phyloP scores from a whole-genome alignment of 2,329 filamentous ascomycete species.

The Colletotrichum salicis region DNA sequence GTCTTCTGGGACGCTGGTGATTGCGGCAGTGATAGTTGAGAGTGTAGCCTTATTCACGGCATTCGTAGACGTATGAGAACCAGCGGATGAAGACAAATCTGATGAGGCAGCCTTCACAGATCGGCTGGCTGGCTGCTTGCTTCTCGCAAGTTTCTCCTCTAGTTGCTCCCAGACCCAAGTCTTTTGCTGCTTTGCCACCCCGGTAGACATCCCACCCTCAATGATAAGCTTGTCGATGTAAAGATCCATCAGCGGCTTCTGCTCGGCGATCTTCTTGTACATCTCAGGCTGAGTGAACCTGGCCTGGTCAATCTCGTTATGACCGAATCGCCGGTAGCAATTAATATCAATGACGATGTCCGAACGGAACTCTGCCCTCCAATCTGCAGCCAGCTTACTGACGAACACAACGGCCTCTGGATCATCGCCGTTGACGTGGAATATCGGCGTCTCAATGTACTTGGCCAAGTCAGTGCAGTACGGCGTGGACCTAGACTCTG shows the following conservation, averaged over 20 bases:
- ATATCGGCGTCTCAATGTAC: slow-evolving; percentile 95
- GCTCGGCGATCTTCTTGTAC: slow-evolving; percentile 95
- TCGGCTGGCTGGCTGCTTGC: slow-evolving; percentile 81
- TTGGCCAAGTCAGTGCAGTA: slow-evolving; percentile 99
- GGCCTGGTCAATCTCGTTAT: slow-evolving; percentile 99
- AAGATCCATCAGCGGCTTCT: slow-evolving; percentile 85
- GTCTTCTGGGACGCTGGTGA: slow-evolving; percentile 81
- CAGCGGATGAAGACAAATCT: slow-evolving; percentile 73
- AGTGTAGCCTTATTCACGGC: slow-evolving; percentile 74
- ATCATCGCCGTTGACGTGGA: slow-evolving; percentile 99
- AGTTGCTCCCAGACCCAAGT: slow-evolving; percentile 99
- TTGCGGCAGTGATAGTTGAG: slow-evolving; percentile 82
- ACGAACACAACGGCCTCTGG: slow-evolving; percentile 98
- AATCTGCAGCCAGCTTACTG: slow-evolving; percentile 95
- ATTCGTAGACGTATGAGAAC: slow-evolving; percentile 81
- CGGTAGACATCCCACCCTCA: slow-evolving; percentile 94
- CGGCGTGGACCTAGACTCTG: slow-evolving; percentile 94
- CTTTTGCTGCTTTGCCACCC: slow-evolving; percentile 98
- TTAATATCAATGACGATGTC: slow-evolving; percentile 98
- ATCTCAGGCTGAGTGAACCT: slow-evolving; percentile 99
- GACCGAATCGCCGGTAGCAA: slow-evolving; percentile 98
- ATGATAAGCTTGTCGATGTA: slow-evolving; percentile 90
- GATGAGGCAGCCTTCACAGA: slow-evolving; percentile 50
- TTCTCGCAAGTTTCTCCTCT: slow-evolving; percentile 94
- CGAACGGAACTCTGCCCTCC: slow-evolving; percentile 97